Conservation (phyloP, 2,329 filamentous ascomycete genomes). For the Hypoxylon sp. region DNA sequence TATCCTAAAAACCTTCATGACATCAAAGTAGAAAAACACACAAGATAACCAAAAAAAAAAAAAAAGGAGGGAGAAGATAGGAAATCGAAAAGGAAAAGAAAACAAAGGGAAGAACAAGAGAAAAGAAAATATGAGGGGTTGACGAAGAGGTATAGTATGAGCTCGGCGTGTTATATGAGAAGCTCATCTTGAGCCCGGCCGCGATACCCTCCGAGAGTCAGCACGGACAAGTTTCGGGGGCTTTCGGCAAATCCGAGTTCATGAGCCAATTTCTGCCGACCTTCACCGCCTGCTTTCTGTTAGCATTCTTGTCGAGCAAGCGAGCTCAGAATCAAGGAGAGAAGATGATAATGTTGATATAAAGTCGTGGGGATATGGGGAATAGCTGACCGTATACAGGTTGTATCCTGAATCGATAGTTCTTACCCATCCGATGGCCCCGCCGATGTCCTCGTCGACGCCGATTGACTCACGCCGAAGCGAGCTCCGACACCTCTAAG, state of each 20-base stretch:
- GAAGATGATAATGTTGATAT: too few relatives aligned
- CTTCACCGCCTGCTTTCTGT: background rate
- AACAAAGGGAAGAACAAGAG: background rate
- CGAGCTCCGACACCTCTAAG: constrained; percentile 12
- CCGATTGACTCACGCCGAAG: background rate
- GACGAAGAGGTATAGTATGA: background rate
- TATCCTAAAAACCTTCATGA: constrained; percentile 2
- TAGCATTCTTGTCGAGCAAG: background rate
- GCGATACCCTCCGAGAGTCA: constrained; percentile 1
- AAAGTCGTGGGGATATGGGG: background rate
- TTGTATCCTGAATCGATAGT: background rate
- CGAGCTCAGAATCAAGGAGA: background rate
- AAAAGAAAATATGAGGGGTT: background rate
- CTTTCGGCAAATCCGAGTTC: background rate
- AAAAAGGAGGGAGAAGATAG: background rate
- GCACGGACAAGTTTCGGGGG: background rate
- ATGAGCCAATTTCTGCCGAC: background rate
- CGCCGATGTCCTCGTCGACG: background rate
- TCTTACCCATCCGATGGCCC: background rate
- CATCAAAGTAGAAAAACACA: background rate
- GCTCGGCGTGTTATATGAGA: background rate
- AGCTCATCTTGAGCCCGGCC: constrained; percentile 2
- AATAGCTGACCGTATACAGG: background rate
- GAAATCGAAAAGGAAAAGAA: background rate
- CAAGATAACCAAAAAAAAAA: background rate